Evolutionary conservation across 345 rosid genomes (phyloP).

Genomic region (Capsella bursapastoris): DNA sequence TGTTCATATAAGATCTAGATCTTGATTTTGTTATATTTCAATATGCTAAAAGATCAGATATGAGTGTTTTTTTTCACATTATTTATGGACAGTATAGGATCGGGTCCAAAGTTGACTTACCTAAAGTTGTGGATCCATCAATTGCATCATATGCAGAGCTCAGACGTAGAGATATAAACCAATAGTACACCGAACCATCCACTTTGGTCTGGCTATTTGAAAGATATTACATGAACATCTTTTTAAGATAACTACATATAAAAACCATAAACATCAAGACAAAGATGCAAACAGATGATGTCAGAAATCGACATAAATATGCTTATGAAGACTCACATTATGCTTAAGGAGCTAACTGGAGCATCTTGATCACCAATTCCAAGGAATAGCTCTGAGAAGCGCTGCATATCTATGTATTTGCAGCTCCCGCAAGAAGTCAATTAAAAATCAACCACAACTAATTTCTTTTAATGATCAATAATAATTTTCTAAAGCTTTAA

Average conservation of each 20-base stretch:
- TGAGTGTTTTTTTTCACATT: not conserved
- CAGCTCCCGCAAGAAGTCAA: not conserved
- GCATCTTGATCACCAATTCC: slow-evolving; percentile 63
- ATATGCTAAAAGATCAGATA: slow-evolving; percentile 1
- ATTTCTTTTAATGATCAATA: slow-evolving; percentile 59
- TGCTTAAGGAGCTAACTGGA: slow-evolving; percentile 62
- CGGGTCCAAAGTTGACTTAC: slow-evolving; percentile 1
- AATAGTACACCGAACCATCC: not conserved
- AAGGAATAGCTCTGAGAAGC: slow-evolving; percentile 58
- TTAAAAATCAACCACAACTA: not conserved
- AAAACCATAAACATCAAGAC: not conserved
- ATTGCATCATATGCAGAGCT: slow-evolving; percentile 3
- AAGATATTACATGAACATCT: not conserved
- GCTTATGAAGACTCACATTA: slow-evolving; percentile 57
- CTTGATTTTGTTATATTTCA: slow-evolving; percentile 16
- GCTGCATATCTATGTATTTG: slow-evolving; percentile 33
- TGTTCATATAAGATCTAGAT: slow-evolving; percentile 27
- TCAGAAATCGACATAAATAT: not conserved
- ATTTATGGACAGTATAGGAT: not conserved
- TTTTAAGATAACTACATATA: slow-evolving; percentile 4
- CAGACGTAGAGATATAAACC: not conserved
- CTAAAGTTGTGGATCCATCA: slow-evolving; percentile 14
- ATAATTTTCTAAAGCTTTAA: not conserved
- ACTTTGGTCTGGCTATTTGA: not conserved
- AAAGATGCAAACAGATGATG: not conserved